Evolutionary conservation across 345 rosid species (phyloP).

Genomic region (Salix arbutifolia): DNA sequence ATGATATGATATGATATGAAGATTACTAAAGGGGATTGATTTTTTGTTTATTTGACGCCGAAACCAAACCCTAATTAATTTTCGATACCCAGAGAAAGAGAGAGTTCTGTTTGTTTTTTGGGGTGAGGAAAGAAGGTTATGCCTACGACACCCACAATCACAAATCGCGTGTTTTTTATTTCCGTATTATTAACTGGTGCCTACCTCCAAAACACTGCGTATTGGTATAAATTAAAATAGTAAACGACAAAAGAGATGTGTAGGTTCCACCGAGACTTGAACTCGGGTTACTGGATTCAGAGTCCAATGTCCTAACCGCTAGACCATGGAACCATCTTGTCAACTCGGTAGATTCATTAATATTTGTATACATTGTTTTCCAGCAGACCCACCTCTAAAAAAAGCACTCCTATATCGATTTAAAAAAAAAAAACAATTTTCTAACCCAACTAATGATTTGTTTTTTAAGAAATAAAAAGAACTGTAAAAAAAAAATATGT

Average conservation of each 20-base stretch:
- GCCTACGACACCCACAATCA: not conserved
- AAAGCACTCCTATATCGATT: too few relatives aligned
- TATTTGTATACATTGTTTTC: accelerated
- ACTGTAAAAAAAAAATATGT: too few relatives aligned
- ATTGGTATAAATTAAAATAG: not conserved
- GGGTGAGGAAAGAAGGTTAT: not conserved
- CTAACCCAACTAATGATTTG: too few relatives aligned
- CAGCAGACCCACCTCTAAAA: too few relatives aligned
- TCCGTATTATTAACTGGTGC: not conserved
- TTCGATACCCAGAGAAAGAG: not conserved
- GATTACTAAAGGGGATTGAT: not conserved
- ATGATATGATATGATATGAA: not conserved
- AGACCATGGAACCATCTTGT: not conserved
- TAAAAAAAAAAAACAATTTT: too few relatives aligned
- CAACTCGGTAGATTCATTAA: accelerated
- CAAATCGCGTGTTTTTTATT: not conserved
- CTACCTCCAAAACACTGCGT: not conserved
- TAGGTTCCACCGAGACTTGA: constrained; percentile 27
- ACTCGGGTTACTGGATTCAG: constrained; percentile 34
- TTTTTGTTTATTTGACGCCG: not conserved
- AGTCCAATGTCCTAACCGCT: not conserved
- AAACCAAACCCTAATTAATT: not conserved
- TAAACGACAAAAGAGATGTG: too few relatives aligned
- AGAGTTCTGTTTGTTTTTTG: not conserved
- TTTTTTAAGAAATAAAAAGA: too few relatives aligned